Evolutionary conservation across 2,329 filamentous ascomycete genomes (phyloP).

Genomic region (Sarocladium kiliense): DNA sequence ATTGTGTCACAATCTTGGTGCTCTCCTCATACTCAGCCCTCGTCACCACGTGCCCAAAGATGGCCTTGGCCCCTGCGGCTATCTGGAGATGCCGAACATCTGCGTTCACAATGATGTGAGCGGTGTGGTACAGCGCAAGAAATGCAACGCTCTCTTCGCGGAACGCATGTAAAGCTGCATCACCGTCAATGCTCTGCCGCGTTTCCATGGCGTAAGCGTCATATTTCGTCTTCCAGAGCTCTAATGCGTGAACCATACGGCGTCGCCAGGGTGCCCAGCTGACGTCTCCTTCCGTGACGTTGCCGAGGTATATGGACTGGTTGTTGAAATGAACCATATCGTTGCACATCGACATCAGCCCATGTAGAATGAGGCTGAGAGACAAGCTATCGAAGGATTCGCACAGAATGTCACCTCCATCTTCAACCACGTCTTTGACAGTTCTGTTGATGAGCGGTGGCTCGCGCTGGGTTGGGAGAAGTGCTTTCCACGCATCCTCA

Average conservation of each 20-base stretch:
- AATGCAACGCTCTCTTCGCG: constrained; percentile 31
- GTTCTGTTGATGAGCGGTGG: not conserved
- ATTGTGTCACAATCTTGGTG: constrained; percentile 43
- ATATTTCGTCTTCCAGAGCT: constrained; percentile 54
- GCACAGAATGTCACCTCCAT: not conserved
- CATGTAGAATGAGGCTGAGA: constrained; percentile 50
- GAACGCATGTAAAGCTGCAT: not conserved
- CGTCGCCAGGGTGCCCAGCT: constrained; percentile 36
- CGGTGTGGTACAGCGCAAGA: constrained; percentile 53
- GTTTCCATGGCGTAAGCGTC: constrained; percentile 36
- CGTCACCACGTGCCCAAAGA: constrained; percentile 50
- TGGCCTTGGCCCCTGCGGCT: constrained; percentile 53
- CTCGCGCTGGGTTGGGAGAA: not conserved
- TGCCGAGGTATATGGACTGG: constrained; percentile 3
- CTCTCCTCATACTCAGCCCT: constrained; percentile 44
- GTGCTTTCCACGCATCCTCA: constrained; percentile 33
- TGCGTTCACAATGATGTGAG: constrained; percentile 49
- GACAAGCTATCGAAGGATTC: constrained; percentile 44
- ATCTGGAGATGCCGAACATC: constrained; percentile 59
- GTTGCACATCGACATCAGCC: constrained; percentile 58
- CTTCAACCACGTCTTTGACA: constrained; percentile 1
- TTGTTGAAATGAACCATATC: constrained; percentile 38
- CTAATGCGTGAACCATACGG: constrained; percentile 47
- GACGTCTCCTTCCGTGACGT: not conserved
- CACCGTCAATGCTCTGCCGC: not conserved